phyloP scores from a whole-genome alignment of 2,329 filamentous ascomycete genomes.

The Aspergillus felis region DNA sequence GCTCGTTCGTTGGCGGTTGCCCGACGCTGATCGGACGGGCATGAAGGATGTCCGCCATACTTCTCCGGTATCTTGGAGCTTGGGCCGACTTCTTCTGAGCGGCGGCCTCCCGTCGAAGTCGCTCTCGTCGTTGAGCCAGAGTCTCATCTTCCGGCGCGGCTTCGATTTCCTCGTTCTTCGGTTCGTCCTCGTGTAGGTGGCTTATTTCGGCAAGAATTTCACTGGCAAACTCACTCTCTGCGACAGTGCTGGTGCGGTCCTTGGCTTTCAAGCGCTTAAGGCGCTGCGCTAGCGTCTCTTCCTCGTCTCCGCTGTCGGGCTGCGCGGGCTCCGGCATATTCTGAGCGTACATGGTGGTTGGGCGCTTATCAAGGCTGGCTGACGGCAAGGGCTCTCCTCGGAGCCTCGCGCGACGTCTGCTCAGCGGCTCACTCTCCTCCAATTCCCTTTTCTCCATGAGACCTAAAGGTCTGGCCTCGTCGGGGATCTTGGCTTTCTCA shows the following conservation, averaged over 20 bases:
- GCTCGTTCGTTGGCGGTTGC: conserved; percentile 23
- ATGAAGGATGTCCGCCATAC: conserved; percentile 49
- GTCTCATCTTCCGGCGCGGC: conserved; percentile 40
- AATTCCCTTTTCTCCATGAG: conserved; percentile 66
- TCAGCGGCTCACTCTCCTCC: conserved; percentile 90
- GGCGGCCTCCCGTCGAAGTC: conserved; percentile 41
- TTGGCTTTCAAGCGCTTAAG: conserved; percentile 37
- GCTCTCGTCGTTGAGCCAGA: conserved; percentile 43
- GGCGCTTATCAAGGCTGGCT: conserved; percentile 29
- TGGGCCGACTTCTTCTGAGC: conserved; percentile 18
- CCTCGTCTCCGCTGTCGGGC: conserved; percentile 34
- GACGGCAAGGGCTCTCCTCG: conserved; percentile 52
- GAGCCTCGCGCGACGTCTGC: conserved; percentile 69
- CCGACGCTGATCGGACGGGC: conserved; percentile 46
- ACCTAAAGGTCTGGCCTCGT: conserved; percentile 42
- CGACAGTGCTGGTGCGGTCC: conserved; percentile 26
- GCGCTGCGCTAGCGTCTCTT: conserved; percentile 45
- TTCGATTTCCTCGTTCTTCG: conserved; percentile 18
- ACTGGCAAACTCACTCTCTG: conserved; percentile 41
- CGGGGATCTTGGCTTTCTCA: conserved; percentile 29
- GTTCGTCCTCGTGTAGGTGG: conserved; percentile 21
- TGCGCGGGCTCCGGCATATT: conserved; percentile 23
- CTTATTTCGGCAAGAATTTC: conserved; percentile 43
- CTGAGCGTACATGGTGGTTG: conserved; percentile 34
- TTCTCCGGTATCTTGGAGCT: conserved; percentile 37